Evolutionary conservation across 345 rosid genomes (phyloP), one percentile per base, ranked within the genome.

Genomic region (Linum trigynum): DNA sequence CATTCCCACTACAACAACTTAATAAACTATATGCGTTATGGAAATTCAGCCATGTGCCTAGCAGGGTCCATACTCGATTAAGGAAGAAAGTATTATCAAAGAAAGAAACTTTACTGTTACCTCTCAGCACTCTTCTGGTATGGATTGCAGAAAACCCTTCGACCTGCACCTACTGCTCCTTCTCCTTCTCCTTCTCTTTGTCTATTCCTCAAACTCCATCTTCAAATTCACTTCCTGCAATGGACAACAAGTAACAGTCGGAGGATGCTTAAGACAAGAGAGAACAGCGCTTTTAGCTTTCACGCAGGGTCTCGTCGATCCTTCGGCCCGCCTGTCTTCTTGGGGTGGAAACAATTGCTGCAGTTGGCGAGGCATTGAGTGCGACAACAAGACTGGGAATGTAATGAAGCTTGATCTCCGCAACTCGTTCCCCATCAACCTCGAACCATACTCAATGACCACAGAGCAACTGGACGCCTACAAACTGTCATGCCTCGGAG

Each of bases 301-400:
- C 77, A 82, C 64, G 45, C 17, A 59, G 14, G 70, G 70, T 15
- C 73, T 81, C 6, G 43, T 71, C 5, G 85, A 81, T 71, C 65
- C 55, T 36, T 70, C 88, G 2, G 72, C 71, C 69, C 68, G 75
- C 7, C 78, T 84, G 39, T 56, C 67, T 15, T 80, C 84, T 37
- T 84, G 86, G 88, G 45, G 66, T 17, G 80, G 82, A 63, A 73
- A 77, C 61, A 79, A 77, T 59, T 85, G 83, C 68, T 81, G 90
- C 70, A 55, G 16, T 60, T 80, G 88, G 88, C 4, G 55, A 0
- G 84, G 86, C 1, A 63, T 84, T 53, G 7, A 10, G 32, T 84
- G 84, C 38, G 69, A 67, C 64, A 60, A 65, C 50, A 39, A 0
- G 17, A 78, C 74, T 36, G 78, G 78, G 9, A 76, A 12, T 8